phyloP scores from a whole-genome alignment of 2,329 filamentous ascomycete species.

The Neonectria sp. region DNA sequence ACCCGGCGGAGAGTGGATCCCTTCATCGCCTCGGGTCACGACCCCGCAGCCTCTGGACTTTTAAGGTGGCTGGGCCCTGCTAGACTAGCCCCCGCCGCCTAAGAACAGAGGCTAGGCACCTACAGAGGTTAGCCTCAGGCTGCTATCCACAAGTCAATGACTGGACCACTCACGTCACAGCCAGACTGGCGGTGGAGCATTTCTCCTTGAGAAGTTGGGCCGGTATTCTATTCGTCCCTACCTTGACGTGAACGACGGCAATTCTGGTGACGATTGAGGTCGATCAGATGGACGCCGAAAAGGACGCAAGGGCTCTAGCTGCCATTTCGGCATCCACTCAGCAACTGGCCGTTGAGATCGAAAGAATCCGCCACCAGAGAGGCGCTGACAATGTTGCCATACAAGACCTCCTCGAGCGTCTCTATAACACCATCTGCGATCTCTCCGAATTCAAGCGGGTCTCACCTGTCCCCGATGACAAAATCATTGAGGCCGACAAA shows the following conservation, averaged over 20 bases:
- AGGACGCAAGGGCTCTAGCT: neutral
- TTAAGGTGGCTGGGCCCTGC: neutral
- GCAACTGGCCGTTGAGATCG: neutral
- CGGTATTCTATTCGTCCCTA: too few species aligned
- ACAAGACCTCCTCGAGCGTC: neutral
- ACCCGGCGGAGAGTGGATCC: slow-evolving; percentile 1
- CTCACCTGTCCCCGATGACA: neutral
- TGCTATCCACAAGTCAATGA: neutral
- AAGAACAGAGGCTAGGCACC: neutral
- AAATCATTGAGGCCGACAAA: neutral
- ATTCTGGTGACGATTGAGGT: neutral
- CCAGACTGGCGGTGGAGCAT: neutral
- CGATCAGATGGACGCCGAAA: neutral
- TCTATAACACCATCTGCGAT: slow-evolving; percentile 2
- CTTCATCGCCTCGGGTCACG: neutral
- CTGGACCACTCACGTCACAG: neutral
- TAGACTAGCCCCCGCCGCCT: neutral
- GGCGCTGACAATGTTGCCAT: neutral
- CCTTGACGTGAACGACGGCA: neutral
- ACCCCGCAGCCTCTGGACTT: neutral
- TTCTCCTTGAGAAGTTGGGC: neutral
- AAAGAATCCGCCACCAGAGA: too few species aligned
- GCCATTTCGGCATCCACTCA: neutral
- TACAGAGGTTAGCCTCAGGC: neutral
- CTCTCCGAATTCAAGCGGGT: slow-evolving; percentile 3